phyloP scores from a whole-genome alignment of 2,329 filamentous ascomycete species.

The Rutstroemia sp. region DNA sequence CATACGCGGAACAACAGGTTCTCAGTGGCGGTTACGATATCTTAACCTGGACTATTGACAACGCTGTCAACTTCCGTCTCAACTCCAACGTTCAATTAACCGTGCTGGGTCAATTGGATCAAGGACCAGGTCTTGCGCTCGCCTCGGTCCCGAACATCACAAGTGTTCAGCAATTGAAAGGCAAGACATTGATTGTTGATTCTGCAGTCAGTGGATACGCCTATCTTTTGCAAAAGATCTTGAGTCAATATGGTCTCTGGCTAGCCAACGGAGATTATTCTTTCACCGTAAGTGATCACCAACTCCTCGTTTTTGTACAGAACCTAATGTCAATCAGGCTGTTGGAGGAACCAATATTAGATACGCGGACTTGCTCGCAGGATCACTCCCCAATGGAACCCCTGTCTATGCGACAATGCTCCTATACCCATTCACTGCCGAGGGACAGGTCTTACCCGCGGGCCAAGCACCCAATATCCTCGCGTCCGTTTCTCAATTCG shows the following conservation, averaged over 20 bases:
- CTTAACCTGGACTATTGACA: constrained; percentile 27
- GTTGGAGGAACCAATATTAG: constrained; percentile 26
- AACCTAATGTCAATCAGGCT: constrained; percentile 8
- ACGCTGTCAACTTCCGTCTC: constrained; percentile 27
- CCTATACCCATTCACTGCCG: constrained; percentile 26
- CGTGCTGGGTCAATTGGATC: constrained; percentile 22
- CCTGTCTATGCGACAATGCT: constrained; percentile 28
- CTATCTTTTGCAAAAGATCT: constrained; percentile 19
- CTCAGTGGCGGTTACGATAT: constrained; percentile 25
- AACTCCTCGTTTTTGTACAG: neutral
- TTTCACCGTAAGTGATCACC: neutral
- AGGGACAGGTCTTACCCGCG: constrained; percentile 12
- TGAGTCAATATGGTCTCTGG: constrained; percentile 17
- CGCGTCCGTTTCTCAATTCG: constrained; percentile 4
- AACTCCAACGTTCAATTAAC: constrained; percentile 25
- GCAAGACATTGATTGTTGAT: constrained; percentile 27
- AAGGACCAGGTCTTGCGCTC: constrained; percentile 28
- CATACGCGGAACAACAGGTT: constrained; percentile 11
- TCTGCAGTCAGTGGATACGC: constrained; percentile 26
- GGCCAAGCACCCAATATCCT: neutral
- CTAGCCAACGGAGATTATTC: neutral
- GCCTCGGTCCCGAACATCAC: constrained; percentile 25
- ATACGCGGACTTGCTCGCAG: constrained; percentile 24
- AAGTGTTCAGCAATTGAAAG: constrained; percentile 19
- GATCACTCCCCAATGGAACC: constrained; percentile 23